Percentiles rank a stretch among this genome's conserved stretches.
Evolutionary conservation across 2,329 filamentous ascomycete genomes (phyloP).

Genomic region (Ustilaginoidea virens): DNA sequence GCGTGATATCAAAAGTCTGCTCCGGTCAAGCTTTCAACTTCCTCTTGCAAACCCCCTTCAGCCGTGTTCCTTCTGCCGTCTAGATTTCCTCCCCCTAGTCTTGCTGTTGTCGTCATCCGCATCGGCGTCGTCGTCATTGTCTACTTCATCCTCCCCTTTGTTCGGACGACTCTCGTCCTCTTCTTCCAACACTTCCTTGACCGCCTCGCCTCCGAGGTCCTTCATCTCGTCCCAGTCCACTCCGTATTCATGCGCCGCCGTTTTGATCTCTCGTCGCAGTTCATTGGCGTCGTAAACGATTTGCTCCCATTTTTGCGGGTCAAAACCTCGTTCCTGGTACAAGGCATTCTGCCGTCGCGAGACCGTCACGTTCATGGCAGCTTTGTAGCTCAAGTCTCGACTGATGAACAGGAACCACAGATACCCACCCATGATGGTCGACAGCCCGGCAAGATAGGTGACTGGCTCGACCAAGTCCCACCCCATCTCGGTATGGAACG

Average conservation of each 20-base stretch:
- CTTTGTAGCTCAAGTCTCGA: constrained; percentile 73
- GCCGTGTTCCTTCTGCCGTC: too few relatives aligned
- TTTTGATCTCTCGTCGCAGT: constrained; percentile 63
- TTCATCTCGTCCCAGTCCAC: constrained; percentile 72
- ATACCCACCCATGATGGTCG: constrained; percentile 77
- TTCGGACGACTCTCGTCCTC: constrained; percentile 24
- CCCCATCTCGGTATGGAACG: constrained; percentile 58
- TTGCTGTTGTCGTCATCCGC: constrained; percentile 19
- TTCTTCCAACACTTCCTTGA: constrained; percentile 39
- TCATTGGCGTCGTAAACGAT: constrained; percentile 68
- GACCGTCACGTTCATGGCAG: constrained; percentile 76
- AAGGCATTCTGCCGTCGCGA: constrained; percentile 60
- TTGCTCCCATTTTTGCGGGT: constrained; percentile 61
- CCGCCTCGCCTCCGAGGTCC: constrained; percentile 56
- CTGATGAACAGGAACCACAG: constrained; percentile 92
- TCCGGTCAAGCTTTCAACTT: too few relatives aligned
- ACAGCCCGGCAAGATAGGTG: constrained; percentile 76
- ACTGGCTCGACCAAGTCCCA: constrained; percentile 89
- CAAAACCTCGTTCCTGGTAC: constrained; percentile 62
- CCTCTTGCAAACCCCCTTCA: too few relatives aligned
- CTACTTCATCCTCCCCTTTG: constrained; percentile 23
- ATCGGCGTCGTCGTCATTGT: constrained; percentile 21
- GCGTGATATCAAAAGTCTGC: too few relatives aligned
- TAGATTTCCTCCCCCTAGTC: too few relatives aligned
- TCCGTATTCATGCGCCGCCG: constrained; percentile 73